Evolutionary conservation across 2,329 filamentous ascomycete genomes (phyloP), one percentile per base, ranked within the genome.

Genomic region (Colletotrichum cordylinicola): DNA sequence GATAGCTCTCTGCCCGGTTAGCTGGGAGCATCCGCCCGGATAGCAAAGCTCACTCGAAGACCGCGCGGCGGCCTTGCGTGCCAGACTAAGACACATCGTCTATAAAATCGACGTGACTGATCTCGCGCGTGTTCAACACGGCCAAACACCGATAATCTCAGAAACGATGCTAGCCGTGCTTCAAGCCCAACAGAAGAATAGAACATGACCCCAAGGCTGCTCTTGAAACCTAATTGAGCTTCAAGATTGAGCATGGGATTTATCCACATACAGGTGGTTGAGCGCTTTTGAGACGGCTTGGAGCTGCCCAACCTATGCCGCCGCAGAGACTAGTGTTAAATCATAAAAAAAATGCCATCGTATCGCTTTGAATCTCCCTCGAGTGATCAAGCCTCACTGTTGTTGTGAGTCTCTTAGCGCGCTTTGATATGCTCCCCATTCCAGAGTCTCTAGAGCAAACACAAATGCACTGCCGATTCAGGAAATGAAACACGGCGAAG

Each of bases 321-420:
- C 15, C 15, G 3, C 4, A 0, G 16, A 39, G 7, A 16, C 37
- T 8, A 39, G 15, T 39, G 0, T 1, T 4, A 7, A 0, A 16
- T 2, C 15, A 39, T 8, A 18, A 15, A 39, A 39, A 7, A 18
- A 6, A 37, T 39, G 15, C 2, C 15, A 16, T 8, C 7, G 15
- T 27, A 16, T 18, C 15, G 15, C 3, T 39, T 18, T 15, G 2
- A 7, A 39, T 39, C 37, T 4, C 37, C 0, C 16, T 39, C 8
- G 16, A 39, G 16, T 18, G 10, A 13, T 52, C 10, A 3, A 52
- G 43, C 43, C 43, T 21, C n/a, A 21, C 43, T 52, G 43, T 52
- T 52, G n/a, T 12, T n/a, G 7, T 21, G 43, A 6, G 43, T 52
- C n/a, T 21, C 43, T 8, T 13, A 10, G n/a, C n/a, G 12, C 6